Percentiles rank a stretch among this genome's conserved stretches.
phyloP scores from a whole-genome alignment of 108 stramenopile genomes.

The Pseudonitzschia delicatissima region DNA sequence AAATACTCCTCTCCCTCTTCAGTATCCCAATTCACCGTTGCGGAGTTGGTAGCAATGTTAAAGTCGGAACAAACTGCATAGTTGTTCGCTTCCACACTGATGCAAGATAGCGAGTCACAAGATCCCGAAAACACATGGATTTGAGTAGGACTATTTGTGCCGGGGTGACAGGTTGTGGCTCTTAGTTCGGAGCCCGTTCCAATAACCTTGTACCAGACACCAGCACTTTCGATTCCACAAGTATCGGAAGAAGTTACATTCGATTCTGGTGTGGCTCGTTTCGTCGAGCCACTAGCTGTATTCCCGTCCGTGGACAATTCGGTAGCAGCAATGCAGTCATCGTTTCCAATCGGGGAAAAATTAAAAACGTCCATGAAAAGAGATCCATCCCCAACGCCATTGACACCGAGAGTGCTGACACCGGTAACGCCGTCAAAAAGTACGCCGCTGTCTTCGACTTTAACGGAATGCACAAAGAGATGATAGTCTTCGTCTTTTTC shows the following conservation, averaged over 20 bases:
- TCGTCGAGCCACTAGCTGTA: not conserved
- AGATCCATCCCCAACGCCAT: not conserved
- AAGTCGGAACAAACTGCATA: not conserved
- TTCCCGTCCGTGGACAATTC: not conserved
- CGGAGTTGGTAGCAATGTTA: not conserved
- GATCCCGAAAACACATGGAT: slow-evolving; percentile 1
- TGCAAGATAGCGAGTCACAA: slow-evolving; percentile 1
- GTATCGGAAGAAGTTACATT: not conserved
- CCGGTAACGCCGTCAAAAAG: too few relatives aligned
- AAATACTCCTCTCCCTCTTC: not conserved
- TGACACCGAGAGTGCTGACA: not conserved
- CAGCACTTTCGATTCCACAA: not conserved
- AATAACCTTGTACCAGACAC: slow-evolving; percentile 1
- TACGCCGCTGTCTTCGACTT: too few relatives aligned
- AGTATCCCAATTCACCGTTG: slow-evolving; percentile 1
- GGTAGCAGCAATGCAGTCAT: not conserved
- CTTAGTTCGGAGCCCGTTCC: not conserved
- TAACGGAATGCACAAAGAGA: slow-evolving; percentile 6
- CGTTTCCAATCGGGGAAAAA: not conserved
- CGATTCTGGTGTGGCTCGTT: not conserved
- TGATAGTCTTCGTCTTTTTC: not conserved
- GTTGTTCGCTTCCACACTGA: not conserved
- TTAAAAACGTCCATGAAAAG: not conserved
- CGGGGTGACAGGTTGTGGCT: not conserved
- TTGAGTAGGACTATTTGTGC: not conserved